A percentile compares a stretch with the other conserved stretches of the same genome.
Evolutionary conservation across 441 rosid species (phyloP).

Genomic region (Pelargonium myrrhifolium): DNA sequence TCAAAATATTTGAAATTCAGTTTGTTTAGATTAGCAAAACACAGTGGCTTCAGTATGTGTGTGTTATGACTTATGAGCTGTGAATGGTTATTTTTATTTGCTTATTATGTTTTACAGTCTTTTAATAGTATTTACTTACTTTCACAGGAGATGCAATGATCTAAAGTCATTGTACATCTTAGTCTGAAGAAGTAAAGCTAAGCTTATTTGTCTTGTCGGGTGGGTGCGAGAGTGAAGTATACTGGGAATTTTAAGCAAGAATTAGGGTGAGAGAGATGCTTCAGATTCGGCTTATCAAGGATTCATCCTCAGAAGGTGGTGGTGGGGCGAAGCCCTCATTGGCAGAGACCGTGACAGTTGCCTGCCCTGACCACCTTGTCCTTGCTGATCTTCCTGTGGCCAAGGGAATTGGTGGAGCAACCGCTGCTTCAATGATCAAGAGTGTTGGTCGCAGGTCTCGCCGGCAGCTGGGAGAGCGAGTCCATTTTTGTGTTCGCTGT

Average conservation of each 20-base stretch:
- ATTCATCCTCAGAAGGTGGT: conserved; percentile 46
- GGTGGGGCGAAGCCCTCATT: conserved; percentile 43
- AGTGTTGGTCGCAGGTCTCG: conserved; percentile 82
- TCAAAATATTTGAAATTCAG: neutral
- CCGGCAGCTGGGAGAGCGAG: conserved; percentile 90
- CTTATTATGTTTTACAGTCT: neutral
- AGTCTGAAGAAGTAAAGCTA: neutral
- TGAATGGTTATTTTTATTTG: neutral
- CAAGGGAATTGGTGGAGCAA: conserved; percentile 77
- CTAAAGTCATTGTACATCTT: neutral
- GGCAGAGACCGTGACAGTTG: conserved; percentile 75
- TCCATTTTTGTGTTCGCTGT: conserved; percentile 92
- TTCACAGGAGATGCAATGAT: neutral
- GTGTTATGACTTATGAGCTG: neutral
- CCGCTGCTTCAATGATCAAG: conserved; percentile 51
- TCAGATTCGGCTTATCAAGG: conserved; percentile 67
- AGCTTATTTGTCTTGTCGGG: neutral
- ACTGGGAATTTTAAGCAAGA: neutral
- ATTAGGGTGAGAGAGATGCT: conserved; percentile 36
- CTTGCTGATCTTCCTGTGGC: conserved; percentile 97
- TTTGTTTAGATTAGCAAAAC: neutral
- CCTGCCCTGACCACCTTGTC: conserved; percentile 89
- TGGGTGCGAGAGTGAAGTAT: neutral
- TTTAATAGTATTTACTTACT: neutral
- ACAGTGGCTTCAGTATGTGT: too few species aligned